Evolutionary conservation across 257 asterid species (phyloP).

Genomic region (Anisodus tanguticus): DNA sequence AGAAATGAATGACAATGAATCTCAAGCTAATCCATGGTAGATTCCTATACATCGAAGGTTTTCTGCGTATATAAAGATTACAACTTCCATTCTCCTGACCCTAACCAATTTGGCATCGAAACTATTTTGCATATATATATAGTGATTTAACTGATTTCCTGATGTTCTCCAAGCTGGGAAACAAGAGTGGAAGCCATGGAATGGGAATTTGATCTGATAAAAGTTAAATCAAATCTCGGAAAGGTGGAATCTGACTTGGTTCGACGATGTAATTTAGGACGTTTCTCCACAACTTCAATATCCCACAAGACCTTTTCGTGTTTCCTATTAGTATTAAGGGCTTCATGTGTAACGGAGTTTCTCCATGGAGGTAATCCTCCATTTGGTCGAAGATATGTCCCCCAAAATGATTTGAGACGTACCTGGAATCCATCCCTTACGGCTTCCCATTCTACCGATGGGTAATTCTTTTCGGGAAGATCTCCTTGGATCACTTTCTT

Average conservation of each 20-base stretch:
- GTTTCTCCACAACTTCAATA: conserved; percentile 68
- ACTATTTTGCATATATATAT: background rate
- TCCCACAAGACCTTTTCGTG: conserved; percentile 68
- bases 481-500: conserved; percentile 56
- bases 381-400: conserved; percentile 61
- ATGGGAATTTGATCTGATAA: conserved; percentile 16
- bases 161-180: conserved; percentile 20
- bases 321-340: conserved; percentile 50
- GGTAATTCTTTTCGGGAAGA: conserved; percentile 41
- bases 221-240: background rate
- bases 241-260: conserved; percentile 35
- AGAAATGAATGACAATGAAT: background rate
- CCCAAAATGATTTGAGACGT: conserved; percentile 57
- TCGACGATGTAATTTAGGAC: conserved; percentile 22
- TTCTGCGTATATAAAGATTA: background rate
- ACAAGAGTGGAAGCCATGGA: conserved; percentile 17
- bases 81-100: background rate
- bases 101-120: background rate
- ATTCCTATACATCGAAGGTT: background rate
- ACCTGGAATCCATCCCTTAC: conserved; percentile 82
- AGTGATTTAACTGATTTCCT: background rate
- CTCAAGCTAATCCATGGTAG: background rate
- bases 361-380: conserved; percentile 86
- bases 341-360: conserved; percentile 66
- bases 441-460: conserved; percentile 72